These are phyloP conservation scores for Boletus subparvulus DNA, from an alignment of 768 basidiomycete species.

Conservation along the genomic window DNA sequence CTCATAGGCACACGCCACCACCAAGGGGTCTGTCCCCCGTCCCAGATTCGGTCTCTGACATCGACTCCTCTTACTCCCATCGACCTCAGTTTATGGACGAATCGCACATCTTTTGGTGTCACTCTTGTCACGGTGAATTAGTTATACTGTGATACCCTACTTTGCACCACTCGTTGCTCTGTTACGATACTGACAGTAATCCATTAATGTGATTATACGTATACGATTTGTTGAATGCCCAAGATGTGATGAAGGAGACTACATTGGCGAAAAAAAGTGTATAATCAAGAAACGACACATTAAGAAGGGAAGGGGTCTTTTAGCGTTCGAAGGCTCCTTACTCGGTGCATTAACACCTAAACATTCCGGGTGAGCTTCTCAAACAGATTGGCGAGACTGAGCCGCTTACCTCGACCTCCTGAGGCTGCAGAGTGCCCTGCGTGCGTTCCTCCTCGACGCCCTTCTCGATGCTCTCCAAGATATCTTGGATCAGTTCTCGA, in stretches of 20 bases:
- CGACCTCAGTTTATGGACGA: constrained; percentile 84
- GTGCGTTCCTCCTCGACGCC: constrained; percentile 68
- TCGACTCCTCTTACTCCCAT: constrained; percentile 13
- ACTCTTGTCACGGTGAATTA: constrained; percentile 76
- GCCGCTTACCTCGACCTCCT: constrained; percentile 67
- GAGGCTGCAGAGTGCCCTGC: constrained; percentile 60
- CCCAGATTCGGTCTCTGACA: constrained; percentile 30
- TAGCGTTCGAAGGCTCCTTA: constrained; percentile 30
- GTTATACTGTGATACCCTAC: constrained; percentile 54
- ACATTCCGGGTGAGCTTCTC: constrained; percentile 7
- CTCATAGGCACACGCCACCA: constrained; percentile 45
- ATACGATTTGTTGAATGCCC: constrained; percentile 7
- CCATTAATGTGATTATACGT: constrained; percentile 21
- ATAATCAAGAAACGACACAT: constrained; percentile 8
- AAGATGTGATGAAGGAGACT: constrained; percentile 4
- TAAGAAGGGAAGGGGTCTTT: constrained; percentile 16
- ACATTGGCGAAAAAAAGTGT: not conserved
- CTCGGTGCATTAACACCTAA: constrained; percentile 49
- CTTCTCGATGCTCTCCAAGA: constrained; percentile 79
- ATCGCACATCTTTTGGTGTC: constrained; percentile 88
- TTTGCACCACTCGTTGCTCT: not conserved
- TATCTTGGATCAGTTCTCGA: constrained; percentile 70
- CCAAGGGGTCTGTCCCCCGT: constrained; percentile 59
- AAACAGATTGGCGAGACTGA: not conserved
- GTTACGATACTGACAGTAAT: constrained; percentile 16